Conservation (phyloP, 352 stramenopile species). For the Phytopythium delawarense region DNA sequence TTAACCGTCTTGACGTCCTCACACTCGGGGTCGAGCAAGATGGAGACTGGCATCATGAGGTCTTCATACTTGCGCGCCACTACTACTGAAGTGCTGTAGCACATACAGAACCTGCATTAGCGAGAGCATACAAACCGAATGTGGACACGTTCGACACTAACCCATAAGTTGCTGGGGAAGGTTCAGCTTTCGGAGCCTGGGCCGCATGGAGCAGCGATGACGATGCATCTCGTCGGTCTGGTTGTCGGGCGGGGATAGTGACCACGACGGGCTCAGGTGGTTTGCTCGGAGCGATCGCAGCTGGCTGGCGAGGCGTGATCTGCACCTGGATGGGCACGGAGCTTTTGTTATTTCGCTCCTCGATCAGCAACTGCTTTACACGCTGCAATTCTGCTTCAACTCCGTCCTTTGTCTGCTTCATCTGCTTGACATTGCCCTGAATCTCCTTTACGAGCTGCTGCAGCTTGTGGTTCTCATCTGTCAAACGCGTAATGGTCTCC, state of each 20-base stretch:
- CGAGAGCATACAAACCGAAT: neutral
- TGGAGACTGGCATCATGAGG: conserved; percentile 8
- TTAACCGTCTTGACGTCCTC: conserved; percentile 39
- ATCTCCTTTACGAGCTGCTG: conserved; percentile 78
- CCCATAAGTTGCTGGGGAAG: conserved; percentile 9
- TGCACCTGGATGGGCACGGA: conserved; percentile 22
- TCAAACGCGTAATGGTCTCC: conserved; percentile 55
- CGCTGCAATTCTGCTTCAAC: conserved; percentile 60
- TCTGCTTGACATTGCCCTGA: conserved; percentile 76
- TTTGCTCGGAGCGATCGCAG: conserved; percentile 4
- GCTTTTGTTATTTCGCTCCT: conserved; percentile 54
- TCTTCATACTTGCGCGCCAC: conserved; percentile 34
- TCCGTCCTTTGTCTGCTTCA: conserved; percentile 71
- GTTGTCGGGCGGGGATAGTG: conserved; percentile 9
- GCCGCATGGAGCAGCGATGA: conserved; percentile 50
- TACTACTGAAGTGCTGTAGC: conserved; percentile 20
- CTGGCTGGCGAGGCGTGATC: conserved; percentile 8
- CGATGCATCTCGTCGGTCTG: conserved; percentile 54
- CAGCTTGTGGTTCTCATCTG: conserved; percentile 77
- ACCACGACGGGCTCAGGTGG: conserved; percentile 14
- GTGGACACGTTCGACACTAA: conserved; percentile 8
- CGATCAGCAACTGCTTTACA: conserved; percentile 58
- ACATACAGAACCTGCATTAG: neutral
- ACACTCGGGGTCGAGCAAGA: conserved; percentile 17
- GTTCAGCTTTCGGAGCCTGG: conserved; percentile 5